Evolutionary conservation across 2,329 filamentous ascomycete species (phyloP).

Genomic region (Penicillium hesseltinei): DNA sequence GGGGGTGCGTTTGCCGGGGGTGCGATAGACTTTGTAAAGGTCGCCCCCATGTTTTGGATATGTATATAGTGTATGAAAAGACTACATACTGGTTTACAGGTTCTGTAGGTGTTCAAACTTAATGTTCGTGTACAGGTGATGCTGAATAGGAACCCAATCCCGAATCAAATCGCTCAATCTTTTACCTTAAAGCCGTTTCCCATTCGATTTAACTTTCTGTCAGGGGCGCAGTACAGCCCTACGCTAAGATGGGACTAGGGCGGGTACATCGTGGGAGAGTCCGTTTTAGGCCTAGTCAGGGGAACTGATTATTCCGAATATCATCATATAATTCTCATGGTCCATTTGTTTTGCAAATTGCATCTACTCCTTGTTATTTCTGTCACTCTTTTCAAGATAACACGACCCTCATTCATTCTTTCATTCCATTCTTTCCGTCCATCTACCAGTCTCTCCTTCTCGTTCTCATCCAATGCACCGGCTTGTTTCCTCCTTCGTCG

Average conservation of each 20-base stretch:
- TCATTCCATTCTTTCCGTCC: neutral
- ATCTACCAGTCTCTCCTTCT: neutral
- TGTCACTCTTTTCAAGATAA: slow-evolving; percentile 4
- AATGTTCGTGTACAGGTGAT: neutral
- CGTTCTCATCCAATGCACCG: neutral
- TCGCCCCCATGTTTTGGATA: neutral
- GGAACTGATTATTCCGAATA: neutral
- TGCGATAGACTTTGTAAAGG: neutral
- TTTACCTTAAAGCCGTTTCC: neutral
- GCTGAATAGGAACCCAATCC: neutral
- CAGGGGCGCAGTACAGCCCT: neutral
- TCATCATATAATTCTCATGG: no score
- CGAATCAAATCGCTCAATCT: neutral
- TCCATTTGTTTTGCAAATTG: neutral
- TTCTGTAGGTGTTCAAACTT: neutral
- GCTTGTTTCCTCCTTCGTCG: neutral
- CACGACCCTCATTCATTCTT: neutral
- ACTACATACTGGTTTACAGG: neutral
- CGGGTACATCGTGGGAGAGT: neutral
- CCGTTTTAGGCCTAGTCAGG: slow-evolving; percentile 2
- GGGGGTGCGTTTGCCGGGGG: neutral
- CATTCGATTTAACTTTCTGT: neutral
- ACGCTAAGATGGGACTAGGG: neutral
- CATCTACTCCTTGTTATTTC: neutral
- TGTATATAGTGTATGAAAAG: slow-evolving; percentile 5